Base-by-base conservation (phyloP, 371 early-diverging fungal species). In the Mucor mucedo region DNA sequence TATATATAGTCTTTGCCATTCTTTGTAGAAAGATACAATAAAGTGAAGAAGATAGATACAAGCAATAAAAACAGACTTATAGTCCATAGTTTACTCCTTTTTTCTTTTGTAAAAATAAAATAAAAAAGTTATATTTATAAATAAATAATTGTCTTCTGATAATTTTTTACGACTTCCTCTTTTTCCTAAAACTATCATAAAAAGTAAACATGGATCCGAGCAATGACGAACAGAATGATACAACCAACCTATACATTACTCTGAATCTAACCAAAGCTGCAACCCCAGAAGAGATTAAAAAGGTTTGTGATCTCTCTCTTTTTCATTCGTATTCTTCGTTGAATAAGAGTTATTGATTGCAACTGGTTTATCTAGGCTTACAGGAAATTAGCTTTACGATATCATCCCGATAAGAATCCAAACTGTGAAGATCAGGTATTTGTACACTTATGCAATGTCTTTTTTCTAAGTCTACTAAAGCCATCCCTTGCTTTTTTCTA, bases 331-430 rank as follows among this genome's bases (percentile, higher is more conserved):
- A 21, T 21, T 27, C 21, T 47, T n/a, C n/a, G n/a, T n/a, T 44
- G 14, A 44, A 44, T n/a, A 21, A 21, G 21, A 21, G 21, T 44
- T 8, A 47, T 21, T 47, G n/a, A 21, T 44, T 44, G 9, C 16
- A n/a, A 30, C 28, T 47, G n/a, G 27, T 47, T 14, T 44, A 47
- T 5, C 0, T 10, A 60, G 61, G 53, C 53, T 30, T 79, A 79
- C 52, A 53, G 90, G 60, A 77, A 82, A 8, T 69, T 90, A 27
- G 93, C 93, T 0, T 73, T 89, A 11, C 86, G 87, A 60, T 89
- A 88, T 65, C 95, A 95, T 70, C 95, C 95, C 2, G 93, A 93
- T 70, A 88, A 88, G 57, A 85, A 84, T 57, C 86, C 86, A 16
- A 69, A 75, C 30, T 78, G 80, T 60, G 73, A 80, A 53, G 84